These are phyloP conservation scores for Solidago caesia DNA, from an alignment of 129 eudicot genomes.

Conservation along the genomic window DNA sequence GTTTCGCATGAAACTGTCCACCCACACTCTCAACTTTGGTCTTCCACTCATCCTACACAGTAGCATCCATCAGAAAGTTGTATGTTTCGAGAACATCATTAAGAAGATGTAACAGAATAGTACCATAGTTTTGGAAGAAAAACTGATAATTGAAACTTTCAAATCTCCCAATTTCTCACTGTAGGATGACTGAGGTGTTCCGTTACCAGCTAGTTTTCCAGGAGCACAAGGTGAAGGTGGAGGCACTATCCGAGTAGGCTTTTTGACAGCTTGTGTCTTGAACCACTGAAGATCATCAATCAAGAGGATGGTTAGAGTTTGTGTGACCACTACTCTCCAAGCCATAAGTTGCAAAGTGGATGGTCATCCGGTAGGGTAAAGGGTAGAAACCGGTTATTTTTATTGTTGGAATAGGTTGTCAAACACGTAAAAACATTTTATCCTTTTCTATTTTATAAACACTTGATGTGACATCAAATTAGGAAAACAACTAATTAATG, in stretches of 20 bases:
- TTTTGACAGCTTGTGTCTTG: conserved; percentile 68
- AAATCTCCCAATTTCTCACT: conserved; percentile 68
- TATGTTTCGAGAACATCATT: neutral
- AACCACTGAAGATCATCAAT: conserved; percentile 61
- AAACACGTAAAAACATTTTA: too few species aligned
- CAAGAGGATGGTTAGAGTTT: neutral
- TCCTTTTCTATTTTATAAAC: too few species aligned
- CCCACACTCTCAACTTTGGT: conserved; percentile 64
- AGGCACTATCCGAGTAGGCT: conserved; percentile 67
- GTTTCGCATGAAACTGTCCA: conserved; percentile 64
- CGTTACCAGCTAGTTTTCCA: conserved; percentile 42
- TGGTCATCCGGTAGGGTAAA: neutral
- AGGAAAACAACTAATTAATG: too few species aligned
- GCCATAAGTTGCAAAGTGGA: neutral
- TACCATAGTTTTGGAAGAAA: conserved; percentile 58
- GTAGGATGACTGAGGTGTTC: conserved; percentile 41
- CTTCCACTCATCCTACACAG: conserved; percentile 61
- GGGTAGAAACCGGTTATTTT: too few species aligned
- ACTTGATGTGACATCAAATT: too few species aligned
- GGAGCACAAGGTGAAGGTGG: conserved; percentile 50
- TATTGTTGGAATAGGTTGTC: too few species aligned
- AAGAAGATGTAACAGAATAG: neutral
- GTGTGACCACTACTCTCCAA: neutral
- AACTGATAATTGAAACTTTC: conserved; percentile 59
- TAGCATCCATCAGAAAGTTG: neutral